A percentile compares a stretch with the other conserved stretches of the same genome.
These are phyloP conservation scores for Cladophialophora carrionii DNA, from an alignment of 2,329 filamentous ascomycete species.

Conservation along the genomic window DNA sequence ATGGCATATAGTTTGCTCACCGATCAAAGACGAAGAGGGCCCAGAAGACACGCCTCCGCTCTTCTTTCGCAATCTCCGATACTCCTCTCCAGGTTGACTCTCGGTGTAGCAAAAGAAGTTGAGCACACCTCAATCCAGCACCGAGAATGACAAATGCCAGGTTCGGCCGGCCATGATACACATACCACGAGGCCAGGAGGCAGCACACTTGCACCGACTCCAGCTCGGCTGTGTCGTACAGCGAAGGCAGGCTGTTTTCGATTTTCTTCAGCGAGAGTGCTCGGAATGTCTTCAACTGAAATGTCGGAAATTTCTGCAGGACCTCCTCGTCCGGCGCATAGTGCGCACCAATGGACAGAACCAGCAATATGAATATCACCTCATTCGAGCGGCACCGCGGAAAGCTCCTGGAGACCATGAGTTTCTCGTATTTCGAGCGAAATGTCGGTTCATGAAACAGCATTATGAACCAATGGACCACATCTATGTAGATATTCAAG, in stretches of 20 bases:
- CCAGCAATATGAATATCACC: slow-evolving; percentile 45
- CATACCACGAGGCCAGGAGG: slow-evolving; percentile 28
- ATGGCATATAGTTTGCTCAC: slow-evolving; percentile 14
- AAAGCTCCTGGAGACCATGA: slow-evolving; percentile 44
- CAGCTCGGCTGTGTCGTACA: slow-evolving; percentile 49
- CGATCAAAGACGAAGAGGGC: slow-evolving; percentile 30
- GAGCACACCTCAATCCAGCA: slow-evolving; percentile 24
- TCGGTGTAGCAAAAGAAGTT: slow-evolving; percentile 27
- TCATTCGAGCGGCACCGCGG: slow-evolving; percentile 45
- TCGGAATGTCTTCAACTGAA: slow-evolving; percentile 32
- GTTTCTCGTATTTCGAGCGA: slow-evolving; percentile 41
- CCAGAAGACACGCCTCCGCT: slow-evolving; percentile 28
- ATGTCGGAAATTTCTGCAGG: slow-evolving; percentile 29
- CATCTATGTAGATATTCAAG: slow-evolving; percentile 49
- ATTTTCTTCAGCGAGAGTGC: slow-evolving; percentile 37
- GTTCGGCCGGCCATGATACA: slow-evolving; percentile 30
- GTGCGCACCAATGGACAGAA: slow-evolving; percentile 48
- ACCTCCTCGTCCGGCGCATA: slow-evolving; percentile 41
- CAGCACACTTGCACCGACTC: slow-evolving; percentile 30
- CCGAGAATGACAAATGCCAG: slow-evolving; percentile 28
- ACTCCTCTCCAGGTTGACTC: slow-evolving; percentile 28
- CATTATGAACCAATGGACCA: slow-evolving; percentile 53
- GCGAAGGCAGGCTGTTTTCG: slow-evolving; percentile 45
- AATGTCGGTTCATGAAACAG: slow-evolving; percentile 51
- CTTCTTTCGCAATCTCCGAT: slow-evolving; percentile 30